Evolutionary conservation across 257 asterid genomes (phyloP).

Genomic region (Lycium ferocissimum): DNA sequence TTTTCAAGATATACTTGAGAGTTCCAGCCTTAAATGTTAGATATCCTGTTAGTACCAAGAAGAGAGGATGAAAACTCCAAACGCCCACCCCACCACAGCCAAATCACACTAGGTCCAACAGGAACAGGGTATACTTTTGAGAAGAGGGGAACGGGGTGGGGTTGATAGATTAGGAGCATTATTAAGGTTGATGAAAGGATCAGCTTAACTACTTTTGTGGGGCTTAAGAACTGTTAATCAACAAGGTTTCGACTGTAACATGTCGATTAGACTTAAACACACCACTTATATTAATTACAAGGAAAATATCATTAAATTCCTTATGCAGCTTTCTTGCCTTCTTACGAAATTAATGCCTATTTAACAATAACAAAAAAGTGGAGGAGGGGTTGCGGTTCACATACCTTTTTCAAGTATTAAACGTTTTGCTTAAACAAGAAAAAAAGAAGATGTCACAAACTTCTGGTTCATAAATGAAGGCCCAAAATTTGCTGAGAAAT

Average conservation of each 20-base stretch:
- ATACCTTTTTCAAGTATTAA: background rate
- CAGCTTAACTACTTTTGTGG: conserved; percentile 18
- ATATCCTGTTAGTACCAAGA: background rate
- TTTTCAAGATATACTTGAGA: background rate
- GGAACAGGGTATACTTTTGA: too few relatives aligned
- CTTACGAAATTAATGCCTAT: background rate
- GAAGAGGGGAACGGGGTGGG: too few relatives aligned
- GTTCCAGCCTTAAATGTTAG: background rate
- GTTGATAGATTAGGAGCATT: background rate
- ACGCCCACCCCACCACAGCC: background rate
- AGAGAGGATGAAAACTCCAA: too few relatives aligned
- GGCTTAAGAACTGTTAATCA: conserved; percentile 11
- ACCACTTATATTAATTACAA: background rate
- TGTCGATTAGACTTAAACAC: background rate
- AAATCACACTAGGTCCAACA: background rate
- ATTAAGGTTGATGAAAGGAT: conserved; percentile 20
- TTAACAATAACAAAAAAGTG: conserved; percentile 16
- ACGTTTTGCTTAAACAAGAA: background rate
- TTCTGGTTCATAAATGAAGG: conserved; percentile 21
- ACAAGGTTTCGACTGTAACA: conserved; percentile 27
- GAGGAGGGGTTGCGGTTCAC: background rate
- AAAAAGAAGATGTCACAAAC: background rate
- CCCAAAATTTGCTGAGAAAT: background rate
- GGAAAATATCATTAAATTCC: background rate
- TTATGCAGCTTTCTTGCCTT: background rate